A percentile compares a stretch with the other conserved stretches of the same genome.
phyloP scores from a whole-genome alignment of 768 basidiomycete species.

The Pisolithus microcarpus region DNA sequence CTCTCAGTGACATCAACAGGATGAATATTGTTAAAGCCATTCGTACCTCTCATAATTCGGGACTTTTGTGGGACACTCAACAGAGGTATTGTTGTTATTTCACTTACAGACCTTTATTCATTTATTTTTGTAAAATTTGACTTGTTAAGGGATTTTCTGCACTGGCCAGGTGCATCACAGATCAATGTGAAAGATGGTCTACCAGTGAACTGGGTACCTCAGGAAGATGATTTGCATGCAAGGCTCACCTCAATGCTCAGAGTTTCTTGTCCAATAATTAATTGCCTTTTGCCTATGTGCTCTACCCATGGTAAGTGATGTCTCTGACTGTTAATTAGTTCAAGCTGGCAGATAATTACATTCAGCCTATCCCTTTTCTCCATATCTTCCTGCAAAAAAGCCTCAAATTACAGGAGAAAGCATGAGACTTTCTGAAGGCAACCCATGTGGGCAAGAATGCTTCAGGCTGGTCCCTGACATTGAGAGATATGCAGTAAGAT shows the following conservation, averaged over 20 bases:
- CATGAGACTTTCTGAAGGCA: constrained; percentile 22
- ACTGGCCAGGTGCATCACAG: constrained; percentile 28
- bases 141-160: constrained; percentile 30
- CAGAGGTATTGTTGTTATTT: constrained; percentile 32
- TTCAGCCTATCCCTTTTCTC: constrained; percentile 1
- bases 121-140: not conserved
- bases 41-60: constrained; percentile 20
- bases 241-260: constrained; percentile 27
- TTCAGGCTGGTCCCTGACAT: constrained; percentile 21
- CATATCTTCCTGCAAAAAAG: constrained; percentile 15
- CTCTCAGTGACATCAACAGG: constrained; percentile 31
- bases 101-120: not conserved
- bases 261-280: constrained; percentile 40
- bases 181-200: not conserved
- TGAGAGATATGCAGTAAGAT: constrained; percentile 17
- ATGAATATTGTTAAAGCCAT: constrained; percentile 21
- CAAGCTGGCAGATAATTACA: not conserved
- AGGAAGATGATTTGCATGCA: constrained; percentile 22
- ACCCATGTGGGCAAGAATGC: constrained; percentile 27
- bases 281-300: constrained; percentile 38
- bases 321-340: not conserved
- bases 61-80: constrained; percentile 36
- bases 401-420: constrained; percentile 15
- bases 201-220: constrained; percentile 8
- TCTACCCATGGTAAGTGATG: constrained; percentile 29